phyloP scores from a whole-genome alignment of 2,329 filamentous ascomycete species.

The Calonectria honghensis region DNA sequence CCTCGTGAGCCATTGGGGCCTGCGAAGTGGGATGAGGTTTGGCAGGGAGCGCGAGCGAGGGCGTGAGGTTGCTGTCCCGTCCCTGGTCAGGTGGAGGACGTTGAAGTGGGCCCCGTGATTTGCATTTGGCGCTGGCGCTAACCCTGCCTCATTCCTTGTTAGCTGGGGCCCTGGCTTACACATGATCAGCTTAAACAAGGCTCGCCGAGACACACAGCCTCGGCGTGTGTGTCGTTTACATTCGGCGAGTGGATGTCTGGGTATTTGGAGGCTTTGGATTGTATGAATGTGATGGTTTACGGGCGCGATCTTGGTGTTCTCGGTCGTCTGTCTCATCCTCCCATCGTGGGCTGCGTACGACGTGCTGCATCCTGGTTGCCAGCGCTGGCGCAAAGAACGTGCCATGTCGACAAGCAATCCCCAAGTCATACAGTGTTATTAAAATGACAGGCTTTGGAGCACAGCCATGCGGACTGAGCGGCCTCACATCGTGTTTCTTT shows the following conservation, averaged over 20 bases:
- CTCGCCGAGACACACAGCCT: background rate
- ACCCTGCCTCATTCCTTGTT: constrained; percentile 3
- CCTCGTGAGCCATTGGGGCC: background rate
- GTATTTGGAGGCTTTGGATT: too few species aligned
- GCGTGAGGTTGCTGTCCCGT: background rate
- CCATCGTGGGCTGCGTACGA: too few species aligned
- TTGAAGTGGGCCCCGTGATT: constrained; percentile 5
- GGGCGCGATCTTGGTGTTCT: background rate
- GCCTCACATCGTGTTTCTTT: background rate
- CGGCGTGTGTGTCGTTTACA: background rate
- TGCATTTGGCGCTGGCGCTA: constrained; percentile 17
- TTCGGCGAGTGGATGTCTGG: background rate
- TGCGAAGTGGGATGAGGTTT: constrained; percentile 1
- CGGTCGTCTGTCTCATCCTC: background rate
- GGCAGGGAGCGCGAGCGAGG: background rate
- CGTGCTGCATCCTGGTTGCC: background rate
- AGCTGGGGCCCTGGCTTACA: background rate
- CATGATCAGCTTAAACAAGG: constrained; percentile 5
- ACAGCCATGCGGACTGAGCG: background rate
- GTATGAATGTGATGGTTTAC: too few species aligned
- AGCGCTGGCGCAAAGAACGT: background rate
- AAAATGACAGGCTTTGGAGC: background rate
- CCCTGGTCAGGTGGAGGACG: constrained; percentile 12
- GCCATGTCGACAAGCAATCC: background rate
- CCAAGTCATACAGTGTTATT: background rate